Conservation (phyloP, 2,329 filamentous ascomycete species). For the Gyromitra esculenta region DNA sequence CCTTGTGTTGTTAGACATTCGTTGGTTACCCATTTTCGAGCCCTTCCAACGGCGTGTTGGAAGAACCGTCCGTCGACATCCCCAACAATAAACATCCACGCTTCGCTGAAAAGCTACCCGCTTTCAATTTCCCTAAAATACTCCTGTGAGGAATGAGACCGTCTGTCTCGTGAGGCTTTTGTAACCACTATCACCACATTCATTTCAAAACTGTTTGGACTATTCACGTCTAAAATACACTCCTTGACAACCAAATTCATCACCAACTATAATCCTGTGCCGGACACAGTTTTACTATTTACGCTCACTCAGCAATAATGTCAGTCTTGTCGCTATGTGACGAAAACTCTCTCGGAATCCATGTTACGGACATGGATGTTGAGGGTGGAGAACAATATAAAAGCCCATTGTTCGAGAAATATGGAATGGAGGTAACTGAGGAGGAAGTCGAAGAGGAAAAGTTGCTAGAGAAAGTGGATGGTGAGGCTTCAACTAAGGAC, state of each 20-base stretch:
- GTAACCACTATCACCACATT: conserved; percentile 47
- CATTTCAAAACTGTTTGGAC: conserved; percentile 42
- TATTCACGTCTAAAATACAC: conserved; percentile 44
- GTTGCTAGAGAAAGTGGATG: conserved; percentile 57
- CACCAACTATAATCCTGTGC: conserved; percentile 45
- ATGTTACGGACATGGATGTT: conserved; percentile 51
- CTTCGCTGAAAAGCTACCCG: conserved; percentile 25
- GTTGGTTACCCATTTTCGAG: conserved; percentile 42
- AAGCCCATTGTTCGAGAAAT: conserved; percentile 42
- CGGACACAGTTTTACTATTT: conserved; percentile 40
- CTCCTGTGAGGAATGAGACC: conserved; percentile 41
- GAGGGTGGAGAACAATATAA: conserved; percentile 37
- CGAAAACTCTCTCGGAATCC: conserved; percentile 47
- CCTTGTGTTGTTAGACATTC: conserved; percentile 46
- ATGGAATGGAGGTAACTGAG: conserved; percentile 54
- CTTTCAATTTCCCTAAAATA: conserved; percentile 33
- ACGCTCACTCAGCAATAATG: conserved; percentile 49
- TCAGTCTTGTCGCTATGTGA: conserved; percentile 48
- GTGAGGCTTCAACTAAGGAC: conserved; percentile 57
- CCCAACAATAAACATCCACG: conserved; percentile 40
- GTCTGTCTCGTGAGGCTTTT: conserved; percentile 45
- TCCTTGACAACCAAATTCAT: conserved; percentile 41
- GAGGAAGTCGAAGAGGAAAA: conserved; percentile 57
- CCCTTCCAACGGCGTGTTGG: conserved; percentile 49
- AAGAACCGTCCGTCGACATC: conserved; percentile 48